These are phyloP conservation scores for Suhomyces vadensis DNA, from an alignment of 805 yeast genomes.

Conservation along the genomic window DNA sequence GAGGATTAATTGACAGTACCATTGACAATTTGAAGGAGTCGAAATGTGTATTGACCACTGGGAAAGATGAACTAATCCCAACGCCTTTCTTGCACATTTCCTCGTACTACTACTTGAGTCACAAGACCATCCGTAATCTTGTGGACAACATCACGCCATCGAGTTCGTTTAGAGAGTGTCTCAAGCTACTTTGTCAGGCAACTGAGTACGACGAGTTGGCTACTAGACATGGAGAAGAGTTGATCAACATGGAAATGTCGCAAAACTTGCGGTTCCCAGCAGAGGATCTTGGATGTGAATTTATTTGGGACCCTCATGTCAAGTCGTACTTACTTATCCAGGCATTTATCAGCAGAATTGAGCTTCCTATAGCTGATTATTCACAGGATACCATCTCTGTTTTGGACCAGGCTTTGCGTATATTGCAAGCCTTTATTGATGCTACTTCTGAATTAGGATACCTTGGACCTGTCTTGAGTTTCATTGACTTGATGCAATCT, in stretches of 20 bases:
- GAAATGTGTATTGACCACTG: constrained; percentile 57
- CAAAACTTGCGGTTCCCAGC: constrained; percentile 64
- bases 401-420: constrained; percentile 90
- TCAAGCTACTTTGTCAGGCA: constrained; percentile 61
- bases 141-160: constrained; percentile 52
- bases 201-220: constrained; percentile 86
- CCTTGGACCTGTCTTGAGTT: constrained; percentile 56
- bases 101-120: constrained; percentile 91
- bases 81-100: constrained; percentile 85
- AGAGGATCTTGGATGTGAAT: constrained; percentile 55
- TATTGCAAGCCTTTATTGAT: constrained; percentile 89
- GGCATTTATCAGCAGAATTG: constrained; percentile 68
- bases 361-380: constrained; percentile 92
- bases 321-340: constrained; percentile 72
- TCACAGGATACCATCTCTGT: constrained; percentile 91
- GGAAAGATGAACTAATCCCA: constrained; percentile 53
- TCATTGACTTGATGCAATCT: constrained; percentile 76
- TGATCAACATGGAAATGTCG: constrained; percentile 82
- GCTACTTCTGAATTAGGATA: constrained; percentile 84
- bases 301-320: constrained; percentile 86
- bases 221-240: constrained; percentile 88
- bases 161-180: constrained; percentile 57
- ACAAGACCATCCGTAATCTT: constrained; percentile 76
- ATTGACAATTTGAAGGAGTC: constrained; percentile 70
- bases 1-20: constrained; percentile 66